Evolutionary conservation across 192 early-diverging fungal species (phyloP).

Genomic region (Coemansia sp.): DNA sequence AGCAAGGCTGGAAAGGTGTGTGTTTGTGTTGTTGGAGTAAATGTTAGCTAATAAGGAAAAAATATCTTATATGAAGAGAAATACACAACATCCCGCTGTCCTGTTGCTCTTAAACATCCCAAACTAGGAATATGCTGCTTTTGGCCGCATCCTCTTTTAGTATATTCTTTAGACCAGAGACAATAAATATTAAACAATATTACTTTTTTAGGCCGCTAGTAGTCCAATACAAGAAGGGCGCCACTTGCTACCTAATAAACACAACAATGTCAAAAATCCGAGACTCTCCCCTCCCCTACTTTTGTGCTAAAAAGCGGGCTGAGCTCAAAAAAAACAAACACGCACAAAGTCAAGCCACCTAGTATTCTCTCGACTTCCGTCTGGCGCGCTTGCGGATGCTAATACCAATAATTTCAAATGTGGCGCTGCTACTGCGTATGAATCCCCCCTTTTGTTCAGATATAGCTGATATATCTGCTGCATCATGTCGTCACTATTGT

Average conservation of each 20-base stretch:
- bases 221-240: no score
- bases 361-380: not conserved
- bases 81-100: not conserved
- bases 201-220: no score
- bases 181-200: no score
- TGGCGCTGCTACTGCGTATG: not conserved
- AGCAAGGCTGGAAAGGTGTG: not conserved
- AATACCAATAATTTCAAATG: not conserved
- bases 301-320: not conserved
- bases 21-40: not conserved
- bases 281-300: no score
- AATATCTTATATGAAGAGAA: not conserved
- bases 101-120: not conserved
- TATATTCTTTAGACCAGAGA: no score
- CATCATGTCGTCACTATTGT: not conserved
- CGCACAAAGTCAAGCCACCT: not conserved
- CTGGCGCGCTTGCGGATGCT: not conserved
- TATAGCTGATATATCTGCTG: not conserved
- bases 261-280: no score
- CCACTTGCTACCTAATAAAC: no score
- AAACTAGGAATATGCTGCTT: no score
- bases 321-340: not conserved
- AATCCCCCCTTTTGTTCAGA: not conserved
- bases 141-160: no score
- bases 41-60: not conserved